Base-by-base conservation (phyloP, 495 filamentous ascomycete species). In the Astrocystis sublimbata region DNA sequence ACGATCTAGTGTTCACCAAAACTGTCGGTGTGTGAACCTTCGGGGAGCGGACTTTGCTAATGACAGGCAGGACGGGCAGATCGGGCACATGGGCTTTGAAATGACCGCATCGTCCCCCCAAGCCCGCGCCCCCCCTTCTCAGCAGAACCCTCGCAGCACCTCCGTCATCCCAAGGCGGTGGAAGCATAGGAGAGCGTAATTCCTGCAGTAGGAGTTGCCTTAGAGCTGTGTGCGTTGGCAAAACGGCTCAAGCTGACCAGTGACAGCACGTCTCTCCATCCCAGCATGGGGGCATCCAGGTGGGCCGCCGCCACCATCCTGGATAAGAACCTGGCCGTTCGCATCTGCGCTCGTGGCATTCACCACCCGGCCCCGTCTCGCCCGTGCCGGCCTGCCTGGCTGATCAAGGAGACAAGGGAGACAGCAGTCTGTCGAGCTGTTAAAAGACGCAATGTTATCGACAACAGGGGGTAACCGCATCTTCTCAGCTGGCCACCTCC, bases 141-240 rank as follows among this genome's bases (percentile, higher is more conserved):
- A n/a, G 33, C 38, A 15, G 26, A 9, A 23, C 17, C 40, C 45
- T 33, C 43, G 43, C 54, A 33, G 15, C 8, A 19, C 40, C n/a
- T 24, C 23, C 38, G 1, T 15, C 6, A 21, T 41, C 21, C 4
- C 24, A 30, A 36, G 38, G 30, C 24, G 53, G 23, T 47, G 43
- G 38, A 7, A 41, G 52, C 21, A 30, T 13, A 15, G 42, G 10
- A 4, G 30, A 36, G 33, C 31, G 26, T 52, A 15, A n/a, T n/a
- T n/a, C n/a, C n/a, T n/a, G n/a, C n/a, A n/a, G n/a, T n/a, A n/a
- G n/a, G n/a, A n/a, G n/a, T n/a, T n/a, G n/a, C n/a, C n/a, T 30
- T 52, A 56, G 41, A 59, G 56, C 10, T 56, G 55, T 56, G 55
- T 63, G 60, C 35, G 60, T 58, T 63, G 60, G 60, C 60, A 58